phyloP scores from a whole-genome alignment of 1,284 basidiomycete species.

The Cryptococcus floricola region DNA sequence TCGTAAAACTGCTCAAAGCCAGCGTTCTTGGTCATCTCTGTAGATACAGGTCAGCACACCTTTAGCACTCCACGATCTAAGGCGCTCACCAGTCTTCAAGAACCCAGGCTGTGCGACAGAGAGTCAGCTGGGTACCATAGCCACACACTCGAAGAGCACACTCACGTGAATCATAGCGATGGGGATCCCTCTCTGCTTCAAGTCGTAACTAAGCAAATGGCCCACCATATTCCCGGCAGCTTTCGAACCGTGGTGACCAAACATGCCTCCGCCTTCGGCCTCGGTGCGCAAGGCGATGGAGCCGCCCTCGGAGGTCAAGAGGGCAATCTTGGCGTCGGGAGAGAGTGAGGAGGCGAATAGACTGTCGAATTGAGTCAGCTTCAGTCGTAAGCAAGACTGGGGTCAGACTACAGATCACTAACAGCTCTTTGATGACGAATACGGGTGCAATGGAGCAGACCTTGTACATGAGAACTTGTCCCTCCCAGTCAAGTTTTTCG shows the following conservation, averaged over 20 bases:
- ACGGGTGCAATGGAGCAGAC: slow-evolving; percentile 52
- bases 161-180: slow-evolving; percentile 54
- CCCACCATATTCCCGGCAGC: slow-evolving; percentile 56
- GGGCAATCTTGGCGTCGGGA: slow-evolving; percentile 46
- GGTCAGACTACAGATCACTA: neutral
- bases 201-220: slow-evolving; percentile 50
- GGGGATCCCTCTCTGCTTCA: slow-evolving; percentile 50
- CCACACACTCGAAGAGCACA: slow-evolving; percentile 3
- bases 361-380: slow-evolving; percentile 8
- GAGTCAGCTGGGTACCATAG: neutral
- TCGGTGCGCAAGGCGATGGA: slow-evolving; percentile 52
- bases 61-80: slow-evolving; percentile 26
- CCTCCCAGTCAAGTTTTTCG: slow-evolving; percentile 47
- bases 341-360: slow-evolving; percentile 24
- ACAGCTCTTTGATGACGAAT: slow-evolving; percentile 24
- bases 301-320: slow-evolving; percentile 54
- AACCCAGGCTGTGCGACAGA: slow-evolving; percentile 36
- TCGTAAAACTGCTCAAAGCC: slow-evolving; percentile 54
- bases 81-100: slow-evolving; percentile 32
- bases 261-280: slow-evolving; percentile 54
- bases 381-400: neutral
- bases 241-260: slow-evolving; percentile 55
- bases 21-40: slow-evolving; percentile 54
- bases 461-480: slow-evolving; percentile 53
- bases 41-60: neutral